phyloP scores from a whole-genome alignment of 495 filamentous ascomycete species.

The Tuber borchii region DNA sequence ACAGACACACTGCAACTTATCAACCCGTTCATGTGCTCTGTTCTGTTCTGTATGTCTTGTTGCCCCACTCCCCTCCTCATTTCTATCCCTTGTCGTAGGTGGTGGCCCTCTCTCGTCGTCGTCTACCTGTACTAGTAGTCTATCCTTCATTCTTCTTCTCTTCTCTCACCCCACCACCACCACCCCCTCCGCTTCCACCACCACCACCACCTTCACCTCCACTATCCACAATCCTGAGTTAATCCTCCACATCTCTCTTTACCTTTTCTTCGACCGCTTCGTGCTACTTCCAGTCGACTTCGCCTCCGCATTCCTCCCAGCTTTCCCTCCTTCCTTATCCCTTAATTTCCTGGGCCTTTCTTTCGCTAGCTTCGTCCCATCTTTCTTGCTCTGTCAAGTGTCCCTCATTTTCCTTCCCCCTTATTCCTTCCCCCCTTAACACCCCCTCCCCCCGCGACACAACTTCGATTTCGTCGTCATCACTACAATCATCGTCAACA shows the following conservation, averaged over 20 bases:
- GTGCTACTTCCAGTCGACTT: constrained; percentile 8
- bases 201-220: not conserved
- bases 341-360: not conserved
- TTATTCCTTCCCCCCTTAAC: not conserved
- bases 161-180: not conserved
- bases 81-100: constrained; percentile 10
- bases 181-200: not conserved
- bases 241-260: not conserved
- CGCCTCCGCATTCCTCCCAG: not conserved
- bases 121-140: too few relatives aligned
- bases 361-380: constrained; percentile 31
- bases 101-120: constrained; percentile 12
- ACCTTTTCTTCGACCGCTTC: constrained; percentile 13
- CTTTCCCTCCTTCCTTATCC: not conserved
- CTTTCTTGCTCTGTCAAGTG: constrained; percentile 24
- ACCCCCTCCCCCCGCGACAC: not conserved
- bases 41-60: constrained; percentile 3
- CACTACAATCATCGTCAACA: constrained; percentile 3
- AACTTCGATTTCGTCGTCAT: not conserved
- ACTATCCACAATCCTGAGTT: not conserved
- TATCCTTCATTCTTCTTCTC: constrained; percentile 3
- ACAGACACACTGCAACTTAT: not conserved
- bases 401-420: constrained; percentile 18
- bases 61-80: constrained; percentile 26
- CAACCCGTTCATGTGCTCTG: constrained; percentile 6